phyloP scores from a whole-genome alignment of 1,284 basidiomycete genomes.

The Boletellus deceptivus region DNA sequence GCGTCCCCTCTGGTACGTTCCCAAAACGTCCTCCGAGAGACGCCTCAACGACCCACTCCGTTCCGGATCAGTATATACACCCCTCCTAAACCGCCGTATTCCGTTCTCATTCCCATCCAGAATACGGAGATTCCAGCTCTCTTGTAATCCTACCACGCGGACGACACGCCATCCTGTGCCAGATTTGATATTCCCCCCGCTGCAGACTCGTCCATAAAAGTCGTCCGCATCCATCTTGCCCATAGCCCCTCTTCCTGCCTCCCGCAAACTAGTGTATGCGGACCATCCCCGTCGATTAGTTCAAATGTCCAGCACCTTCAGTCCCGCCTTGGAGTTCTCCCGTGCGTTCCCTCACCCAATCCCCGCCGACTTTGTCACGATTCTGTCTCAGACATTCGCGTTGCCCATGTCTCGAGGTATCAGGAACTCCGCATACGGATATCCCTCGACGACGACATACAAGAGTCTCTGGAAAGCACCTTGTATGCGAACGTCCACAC shows the following conservation, averaged over 20 bases:
- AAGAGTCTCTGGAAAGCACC: constrained; percentile 31
- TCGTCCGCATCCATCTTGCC: constrained; percentile 28
- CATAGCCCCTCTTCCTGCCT: constrained; percentile 33
- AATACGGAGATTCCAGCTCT: constrained; percentile 14
- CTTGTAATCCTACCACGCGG: constrained; percentile 26
- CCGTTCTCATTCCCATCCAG: constrained; percentile 19
- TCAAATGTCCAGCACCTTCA: constrained; percentile 17
- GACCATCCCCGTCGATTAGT: constrained; percentile 12
- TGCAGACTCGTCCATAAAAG: constrained; percentile 23
- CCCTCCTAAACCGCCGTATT: constrained; percentile 11
- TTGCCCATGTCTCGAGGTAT: constrained; percentile 22
- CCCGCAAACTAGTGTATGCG: constrained; percentile 27
- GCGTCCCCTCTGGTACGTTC: constrained; percentile 26
- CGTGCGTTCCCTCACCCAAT: constrained; percentile 12
- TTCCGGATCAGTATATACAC: constrained; percentile 31
- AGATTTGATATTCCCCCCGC: constrained; percentile 32
- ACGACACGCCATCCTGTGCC: constrained; percentile 31
- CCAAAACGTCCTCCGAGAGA: constrained; percentile 25
- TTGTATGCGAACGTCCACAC: constrained; percentile 26
- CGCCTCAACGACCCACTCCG: constrained; percentile 29
- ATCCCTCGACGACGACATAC: constrained; percentile 28
- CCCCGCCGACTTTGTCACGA: background rate
- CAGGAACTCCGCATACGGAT: constrained; percentile 27
- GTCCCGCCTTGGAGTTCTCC: constrained; percentile 23
- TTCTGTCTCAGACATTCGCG: constrained; percentile 22